These are phyloP conservation scores for Fusarium nygamai DNA, from an alignment of 2,329 filamentous ascomycete species.

Conservation along the genomic window DNA sequence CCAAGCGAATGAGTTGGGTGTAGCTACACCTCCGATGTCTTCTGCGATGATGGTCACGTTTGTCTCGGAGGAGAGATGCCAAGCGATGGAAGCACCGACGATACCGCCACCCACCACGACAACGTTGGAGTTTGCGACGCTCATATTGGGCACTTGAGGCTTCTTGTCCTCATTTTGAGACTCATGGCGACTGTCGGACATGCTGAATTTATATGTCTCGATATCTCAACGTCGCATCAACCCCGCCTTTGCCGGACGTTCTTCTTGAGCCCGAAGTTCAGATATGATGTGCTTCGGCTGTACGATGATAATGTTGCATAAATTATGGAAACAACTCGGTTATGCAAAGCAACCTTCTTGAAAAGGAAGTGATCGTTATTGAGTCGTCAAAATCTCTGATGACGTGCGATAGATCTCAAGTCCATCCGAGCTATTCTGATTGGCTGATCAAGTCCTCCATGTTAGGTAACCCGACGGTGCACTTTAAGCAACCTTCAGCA, in stretches of 20 bases:
- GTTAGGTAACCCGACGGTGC: not conserved
- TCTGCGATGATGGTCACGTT: conserved; percentile 16
- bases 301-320: not conserved
- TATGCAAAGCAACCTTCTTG: not conserved
- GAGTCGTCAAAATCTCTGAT: not conserved
- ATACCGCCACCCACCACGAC: conserved; percentile 20
- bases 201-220: not conserved
- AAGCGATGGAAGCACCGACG: conserved; percentile 19
- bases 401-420: not conserved
- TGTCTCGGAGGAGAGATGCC: conserved; percentile 13
- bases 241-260: not conserved
- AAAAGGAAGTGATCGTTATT: not conserved
- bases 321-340: not conserved
- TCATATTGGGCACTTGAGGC: fast-evolving
- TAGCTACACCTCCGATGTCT: conserved; percentile 15
- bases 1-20: conserved; percentile 17
- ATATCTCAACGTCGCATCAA: not conserved
- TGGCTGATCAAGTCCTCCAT: not conserved
- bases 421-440: not conserved
- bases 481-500: not conserved
- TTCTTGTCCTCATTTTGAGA: not conserved
- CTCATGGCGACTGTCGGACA: not conserved
- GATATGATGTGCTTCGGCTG: not conserved
- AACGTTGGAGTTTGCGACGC: not conserved
- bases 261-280: not conserved